Evolutionary conservation across 371 early-diverging fungal species (phyloP).

Genomic region (Lichtheimia ramosa): DNA sequence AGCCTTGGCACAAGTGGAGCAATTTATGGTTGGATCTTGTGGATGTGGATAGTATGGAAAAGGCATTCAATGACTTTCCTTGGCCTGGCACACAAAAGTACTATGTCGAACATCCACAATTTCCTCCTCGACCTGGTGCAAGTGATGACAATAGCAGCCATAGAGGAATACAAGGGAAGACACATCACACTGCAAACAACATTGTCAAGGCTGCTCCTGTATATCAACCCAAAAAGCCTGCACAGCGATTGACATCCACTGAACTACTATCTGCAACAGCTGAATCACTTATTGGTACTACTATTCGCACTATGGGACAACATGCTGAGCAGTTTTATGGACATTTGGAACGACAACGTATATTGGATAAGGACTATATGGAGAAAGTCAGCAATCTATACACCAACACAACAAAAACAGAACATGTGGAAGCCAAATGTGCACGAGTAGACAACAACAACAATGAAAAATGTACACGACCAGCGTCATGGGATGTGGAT

Average conservation of each 20-base stretch:
- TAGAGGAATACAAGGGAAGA: no score
- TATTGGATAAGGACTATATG: conserved; percentile 30
- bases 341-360: conserved; percentile 21
- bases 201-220: conserved; percentile 11
- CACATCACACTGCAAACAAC: no score
- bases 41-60: conserved; percentile 16
- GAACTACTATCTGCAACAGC: conserved; percentile 20
- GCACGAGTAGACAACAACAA: conserved; percentile 14
- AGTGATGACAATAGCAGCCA: conserved; percentile 4
- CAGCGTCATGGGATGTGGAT: conserved; percentile 22
- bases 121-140: neutral
- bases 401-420: conserved; percentile 21
- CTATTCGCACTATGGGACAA: conserved; percentile 19
- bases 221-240: conserved; percentile 14
- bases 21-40: conserved; percentile 49
- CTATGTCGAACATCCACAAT: conserved; percentile 3
- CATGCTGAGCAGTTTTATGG: conserved; percentile 27
- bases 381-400: conserved; percentile 28
- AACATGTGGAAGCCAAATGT: conserved; percentile 34
- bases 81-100: conserved; percentile 41
- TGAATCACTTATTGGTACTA: conserved; percentile 25
- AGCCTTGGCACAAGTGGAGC: conserved; percentile 25
- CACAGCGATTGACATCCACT: conserved; percentile 7
- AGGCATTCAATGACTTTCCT: conserved; percentile 22
- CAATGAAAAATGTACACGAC: conserved; percentile 21